Evolutionary conservation across 495 filamentous ascomycete species (phyloP), one percentile per base, ranked within the genome.

Genomic region (Chlorociboria aeruginascens): DNA sequence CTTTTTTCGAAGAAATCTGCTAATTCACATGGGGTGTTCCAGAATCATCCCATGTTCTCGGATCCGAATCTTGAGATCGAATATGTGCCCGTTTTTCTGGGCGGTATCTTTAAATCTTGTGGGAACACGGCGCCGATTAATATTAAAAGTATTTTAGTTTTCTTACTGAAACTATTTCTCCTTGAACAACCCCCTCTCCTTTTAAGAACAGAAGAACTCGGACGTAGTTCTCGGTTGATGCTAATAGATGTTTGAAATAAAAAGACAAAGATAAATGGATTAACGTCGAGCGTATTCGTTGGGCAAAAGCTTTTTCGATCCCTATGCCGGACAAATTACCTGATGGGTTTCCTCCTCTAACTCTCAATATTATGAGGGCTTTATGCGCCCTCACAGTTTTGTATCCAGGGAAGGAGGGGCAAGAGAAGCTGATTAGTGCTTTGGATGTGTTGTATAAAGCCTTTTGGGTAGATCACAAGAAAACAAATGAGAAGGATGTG

Each of bases 181-280:
- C 7, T 36, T 17, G 43, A 13, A 29, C 14, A 28, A 6, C 43
- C 32, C 30, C 30, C 35, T 14, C 29, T 8, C n/a, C 30, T 46
- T 17, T 3, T 31, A 11, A 3, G 7, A 30, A 31, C 11, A 29
- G 14, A 8, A n/a, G n/a, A 35, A 35, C 13, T 28, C 40, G 20
- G 10, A 13, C n/a, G 12, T 11, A 7, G 14, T 43, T 10, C 36
- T 14, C 17, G 7, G 17, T 13, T 10, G 12, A 42, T 7, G 28
- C 40, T 11, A n/a, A 25, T 32, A 35, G 13, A 11, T 13, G 10
- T 30, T 36, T 14, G 25, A 34, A 2, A 28, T 36, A 25, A 11
- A 37, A 42, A 85, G 79, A 88, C 65, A 86, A 88, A 60, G 76
- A 74, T 55, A 66, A 67, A 51, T 88, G 76, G 73, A 77, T 83